Evolutionary conservation across 2,329 filamentous ascomycete species (phyloP), one percentile per base, ranked within the genome.

Genomic region (Coniochaeta sp.): DNA sequence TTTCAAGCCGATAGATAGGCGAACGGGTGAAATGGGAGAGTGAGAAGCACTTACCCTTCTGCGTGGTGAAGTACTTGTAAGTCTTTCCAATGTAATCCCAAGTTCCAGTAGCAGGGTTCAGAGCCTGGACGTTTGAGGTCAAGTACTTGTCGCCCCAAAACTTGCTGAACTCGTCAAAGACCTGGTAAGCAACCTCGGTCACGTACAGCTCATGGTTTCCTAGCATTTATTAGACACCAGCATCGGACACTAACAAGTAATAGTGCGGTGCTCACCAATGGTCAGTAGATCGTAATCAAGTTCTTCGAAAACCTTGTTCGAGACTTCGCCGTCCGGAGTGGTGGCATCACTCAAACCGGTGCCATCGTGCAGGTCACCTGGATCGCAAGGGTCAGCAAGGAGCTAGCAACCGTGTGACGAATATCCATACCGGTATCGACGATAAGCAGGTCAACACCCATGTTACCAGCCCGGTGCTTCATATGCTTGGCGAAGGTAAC

Each of bases 201-300:
- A 85, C 77, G 67, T 88, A 88, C 7, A 89, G 78, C 72, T 89
- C 86, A 65, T 89, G 86, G 67, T 89, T 88, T 2, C 83, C 70
- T 72, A 40, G 3, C 24, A 31, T 31, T 3, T 9, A 26, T n/a
- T 28, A 12, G 16, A 7, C 19, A 6, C 31, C 26, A 52, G 47
- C 11, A 24, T 28, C 47, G 5, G 24, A n/a, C 24, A 36, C 24
- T 8, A 3, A 3, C 24, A 52, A 17, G 22, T 1, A 6, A n/a
- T 2, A 6, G 5, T 17, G 54, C 19, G 28, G 6, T 24, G 26
- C 66, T 19, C 65, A 62, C 75, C 76, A 36, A 79, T 78, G 5
- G 77, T 70, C 57, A 79, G 62, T 50, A 79, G 64, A 44, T 79
- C 77, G 61, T 79, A 79, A 44, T 71, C 60, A 31, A 76, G 69